A percentile compares a stretch with the other conserved stretches of the same genome.
Evolutionary conservation across 2,329 filamentous ascomycete species (phyloP).

Genomic region (Colletotrichum australisinense): DNA sequence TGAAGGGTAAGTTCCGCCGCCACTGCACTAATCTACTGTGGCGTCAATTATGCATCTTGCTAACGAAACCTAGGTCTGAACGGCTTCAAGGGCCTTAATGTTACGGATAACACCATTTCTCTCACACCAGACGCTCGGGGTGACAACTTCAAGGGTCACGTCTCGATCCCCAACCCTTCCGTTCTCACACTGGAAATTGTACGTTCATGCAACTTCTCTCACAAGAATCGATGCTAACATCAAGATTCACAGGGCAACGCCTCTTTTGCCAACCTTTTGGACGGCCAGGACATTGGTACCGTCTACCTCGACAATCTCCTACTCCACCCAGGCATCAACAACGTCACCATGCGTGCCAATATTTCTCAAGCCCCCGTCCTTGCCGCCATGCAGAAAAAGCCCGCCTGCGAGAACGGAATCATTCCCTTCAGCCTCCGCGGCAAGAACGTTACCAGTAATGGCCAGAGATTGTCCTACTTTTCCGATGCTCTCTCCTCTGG

Average conservation of each 20-base stretch:
- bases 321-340: constrained; percentile 69
- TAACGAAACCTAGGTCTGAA: constrained; percentile 55
- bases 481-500: constrained; percentile 62
- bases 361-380: constrained; percentile 64
- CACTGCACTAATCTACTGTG: background rate
- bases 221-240: background rate
- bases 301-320: constrained; percentile 68
- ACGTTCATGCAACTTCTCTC: constrained; percentile 43
- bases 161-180: constrained; percentile 73
- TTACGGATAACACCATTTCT: constrained; percentile 62
- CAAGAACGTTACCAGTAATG: constrained; percentile 61
- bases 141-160: constrained; percentile 71
- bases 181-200: constrained; percentile 73
- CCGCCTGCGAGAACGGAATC: constrained; percentile 65
- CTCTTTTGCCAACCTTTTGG: constrained; percentile 69
- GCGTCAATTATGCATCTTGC: background rate
- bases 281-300: constrained; percentile 63
- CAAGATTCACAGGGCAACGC: constrained; percentile 65
- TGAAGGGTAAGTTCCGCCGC: constrained; percentile 49
- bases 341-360: constrained; percentile 63
- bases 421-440: constrained; percentile 67
- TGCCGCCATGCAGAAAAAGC: constrained; percentile 49
- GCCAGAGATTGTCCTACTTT: constrained; percentile 66
- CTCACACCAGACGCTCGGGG: constrained; percentile 52
- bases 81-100: constrained; percentile 64